Evolutionary conservation across 140 eudicot genomes (phyloP).

Genomic region (Cichorium intybus): DNA sequence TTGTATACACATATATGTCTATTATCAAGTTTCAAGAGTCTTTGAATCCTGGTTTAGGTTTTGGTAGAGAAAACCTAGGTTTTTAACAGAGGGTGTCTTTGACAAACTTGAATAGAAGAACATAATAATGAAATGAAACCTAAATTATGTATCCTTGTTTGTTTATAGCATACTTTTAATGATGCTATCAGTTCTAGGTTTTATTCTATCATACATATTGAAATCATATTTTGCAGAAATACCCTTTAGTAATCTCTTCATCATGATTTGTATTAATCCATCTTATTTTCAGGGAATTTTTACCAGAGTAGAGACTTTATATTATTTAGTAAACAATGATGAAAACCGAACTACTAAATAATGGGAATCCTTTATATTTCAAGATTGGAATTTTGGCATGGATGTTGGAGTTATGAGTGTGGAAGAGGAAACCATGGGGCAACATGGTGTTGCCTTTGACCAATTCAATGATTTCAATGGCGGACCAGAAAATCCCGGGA

Average conservation of each 20-base stretch:
- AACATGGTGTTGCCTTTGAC: constrained; percentile 45
- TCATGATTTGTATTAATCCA: constrained; percentile 10
- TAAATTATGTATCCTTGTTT: constrained; percentile 7
- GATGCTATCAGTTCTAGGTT: not conserved
- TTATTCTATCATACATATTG: constrained; percentile 1
- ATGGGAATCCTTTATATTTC: not conserved
- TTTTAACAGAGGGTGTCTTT: constrained; percentile 4
- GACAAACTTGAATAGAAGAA: constrained; percentile 1
- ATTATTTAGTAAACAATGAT: not conserved
- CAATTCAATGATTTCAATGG: constrained; percentile 42
- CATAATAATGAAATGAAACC: not conserved
- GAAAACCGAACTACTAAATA: not conserved
- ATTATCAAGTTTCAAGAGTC: not conserved
- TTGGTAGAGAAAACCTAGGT: constrained; percentile 2
- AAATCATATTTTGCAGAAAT: constrained; percentile 3
- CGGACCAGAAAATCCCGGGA: constrained; percentile 36
- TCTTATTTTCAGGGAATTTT: not conserved
- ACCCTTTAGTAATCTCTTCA: not conserved
- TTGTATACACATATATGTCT: not conserved
- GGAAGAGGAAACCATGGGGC: constrained; percentile 50
- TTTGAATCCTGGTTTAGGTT: constrained; percentile 1
- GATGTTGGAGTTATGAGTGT: constrained; percentile 43
- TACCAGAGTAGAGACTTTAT: not conserved
- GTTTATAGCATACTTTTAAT: not conserved
- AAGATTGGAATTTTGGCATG: constrained; percentile 23